Evolutionary conservation across 1,284 basidiomycete genomes (phyloP), one percentile per base, ranked within the genome.

Genomic region (Boletus mariae): DNA sequence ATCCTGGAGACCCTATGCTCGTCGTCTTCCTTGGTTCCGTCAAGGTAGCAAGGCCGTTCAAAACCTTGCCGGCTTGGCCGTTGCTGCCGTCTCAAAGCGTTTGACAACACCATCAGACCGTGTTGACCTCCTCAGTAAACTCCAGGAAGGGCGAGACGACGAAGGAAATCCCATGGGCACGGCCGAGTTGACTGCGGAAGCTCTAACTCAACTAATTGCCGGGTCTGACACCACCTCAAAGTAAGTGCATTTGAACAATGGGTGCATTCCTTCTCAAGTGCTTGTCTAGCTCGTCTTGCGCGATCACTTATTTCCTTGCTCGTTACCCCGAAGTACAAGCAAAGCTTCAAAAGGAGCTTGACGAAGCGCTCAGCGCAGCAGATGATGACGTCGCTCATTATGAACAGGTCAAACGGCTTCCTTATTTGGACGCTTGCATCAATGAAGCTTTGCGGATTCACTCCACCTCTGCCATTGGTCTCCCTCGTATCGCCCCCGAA

Each of bases 181-280:
- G 45, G 82, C 83, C 63, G 92, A 95, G 67, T 73, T 95, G 56
- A 95, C 91, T 2, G 92, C 91, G 1, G 92, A 95, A 71, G 91
- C 88, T 20, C 72, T 91, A 40, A 94, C 91, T 2, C 85, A 94
- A 59, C 78, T 94, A 20, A 92, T 94, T 59, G 92, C 91, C 29
- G 90, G 89, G 3, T 86, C 84, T 10, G 90, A 92, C 63, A 92
- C 89, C 2, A 91, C 89, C 1, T 91, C 90, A 49, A 92, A 92
- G 88, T 89, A 61, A 57, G 82, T 55, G 28, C 6, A 5, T 40
- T 41, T 4, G 2, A 4, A 13, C 17, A 13, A 38, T 20, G 45
- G 12, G 23, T 35, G 29, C 23, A 37, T 42, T 45, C 38, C 31
- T 53, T 17, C 43, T 52, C 20, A 53, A 4, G 23, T 28, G n/a